Conservation (phyloP, 2,329 filamentous ascomycete species). For the Ophiostoma sp. region DNA sequence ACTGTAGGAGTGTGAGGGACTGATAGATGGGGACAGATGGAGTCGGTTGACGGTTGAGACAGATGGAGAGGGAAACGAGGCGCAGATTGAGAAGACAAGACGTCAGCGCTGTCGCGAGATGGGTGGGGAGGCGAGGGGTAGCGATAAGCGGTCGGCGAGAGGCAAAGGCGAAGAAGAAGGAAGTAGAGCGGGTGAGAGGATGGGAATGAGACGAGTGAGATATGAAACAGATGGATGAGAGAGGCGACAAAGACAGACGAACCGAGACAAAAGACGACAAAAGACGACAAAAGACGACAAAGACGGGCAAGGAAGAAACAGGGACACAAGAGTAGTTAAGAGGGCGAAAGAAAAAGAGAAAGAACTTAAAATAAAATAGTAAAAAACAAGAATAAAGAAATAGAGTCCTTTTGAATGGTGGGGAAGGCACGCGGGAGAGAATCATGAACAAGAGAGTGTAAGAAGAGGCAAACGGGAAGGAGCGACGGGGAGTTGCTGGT, state of each 20-base stretch:
- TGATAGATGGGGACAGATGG: not conserved
- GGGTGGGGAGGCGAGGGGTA: not conserved
- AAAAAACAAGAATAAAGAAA: not conserved
- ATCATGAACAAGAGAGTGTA: not conserved
- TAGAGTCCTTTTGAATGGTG: not conserved
- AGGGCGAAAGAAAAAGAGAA: not conserved
- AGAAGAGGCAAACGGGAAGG: not conserved
- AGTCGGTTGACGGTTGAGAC: not conserved
- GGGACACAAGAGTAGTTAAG: not conserved
- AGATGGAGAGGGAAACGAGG: too few relatives aligned
- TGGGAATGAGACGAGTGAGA: not conserved
- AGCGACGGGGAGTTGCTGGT: not conserved
- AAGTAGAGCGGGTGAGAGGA: not conserved
- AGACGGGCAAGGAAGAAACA: not conserved
- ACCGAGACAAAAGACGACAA: not conserved
- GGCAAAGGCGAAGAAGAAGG: not conserved
- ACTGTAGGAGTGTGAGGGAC: not conserved
- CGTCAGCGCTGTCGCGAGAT: slow-evolving; percentile 2
- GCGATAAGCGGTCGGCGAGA: not conserved
- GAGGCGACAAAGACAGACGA: not conserved
- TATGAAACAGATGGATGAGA: not conserved
- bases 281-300: slow-evolving; percentile 3
- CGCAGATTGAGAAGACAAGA: not conserved
- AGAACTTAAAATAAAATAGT: not conserved
- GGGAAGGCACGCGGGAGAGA: slow-evolving; percentile 13